These are phyloP conservation scores for Leishmania tarentolae DNA, from an alignment of 208 protist species.

Conservation along the genomic window DNA sequence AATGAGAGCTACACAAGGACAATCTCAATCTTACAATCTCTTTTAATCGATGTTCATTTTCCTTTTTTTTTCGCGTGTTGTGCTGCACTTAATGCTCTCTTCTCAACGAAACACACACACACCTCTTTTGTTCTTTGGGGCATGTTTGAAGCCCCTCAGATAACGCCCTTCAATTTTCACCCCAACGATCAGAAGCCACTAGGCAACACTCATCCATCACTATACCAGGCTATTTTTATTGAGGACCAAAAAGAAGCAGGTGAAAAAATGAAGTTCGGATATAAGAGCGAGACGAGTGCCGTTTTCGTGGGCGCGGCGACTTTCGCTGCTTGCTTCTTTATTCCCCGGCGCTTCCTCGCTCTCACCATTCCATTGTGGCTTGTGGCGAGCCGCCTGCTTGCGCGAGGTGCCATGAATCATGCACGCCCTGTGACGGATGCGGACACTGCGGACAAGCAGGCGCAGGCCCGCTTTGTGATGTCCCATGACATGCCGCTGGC, in stretches of 20 bases:
- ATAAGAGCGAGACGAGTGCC: slow-evolving; percentile 71
- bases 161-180: neutral
- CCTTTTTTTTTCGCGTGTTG: neutral
- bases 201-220: neutral
- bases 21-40: neutral
- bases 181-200: neutral
- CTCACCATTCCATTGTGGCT: slow-evolving; percentile 37
- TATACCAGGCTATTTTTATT: neutral
- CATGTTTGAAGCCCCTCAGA: too few relatives aligned
- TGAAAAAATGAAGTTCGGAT: slow-evolving; percentile 44
- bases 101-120: neutral
- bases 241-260: neutral
- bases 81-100: neutral
- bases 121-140: neutral
- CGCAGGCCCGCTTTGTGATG: slow-evolving; percentile 40
- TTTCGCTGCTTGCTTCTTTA: neutral
- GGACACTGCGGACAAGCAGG: slow-evolving; percentile 23
- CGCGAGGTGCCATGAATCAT: slow-evolving; percentile 51
- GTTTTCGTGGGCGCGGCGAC: neutral
- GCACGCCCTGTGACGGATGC: slow-evolving; percentile 37
- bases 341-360: neutral
- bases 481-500: slow-evolving; percentile 46
- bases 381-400: slow-evolving; percentile 47
- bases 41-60: neutral
- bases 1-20: neutral